Percentiles rank a stretch among this genome's conserved stretches.
Conservation (phyloP, 768 basidiomycete species). For the Naematelia encephala region DNA sequence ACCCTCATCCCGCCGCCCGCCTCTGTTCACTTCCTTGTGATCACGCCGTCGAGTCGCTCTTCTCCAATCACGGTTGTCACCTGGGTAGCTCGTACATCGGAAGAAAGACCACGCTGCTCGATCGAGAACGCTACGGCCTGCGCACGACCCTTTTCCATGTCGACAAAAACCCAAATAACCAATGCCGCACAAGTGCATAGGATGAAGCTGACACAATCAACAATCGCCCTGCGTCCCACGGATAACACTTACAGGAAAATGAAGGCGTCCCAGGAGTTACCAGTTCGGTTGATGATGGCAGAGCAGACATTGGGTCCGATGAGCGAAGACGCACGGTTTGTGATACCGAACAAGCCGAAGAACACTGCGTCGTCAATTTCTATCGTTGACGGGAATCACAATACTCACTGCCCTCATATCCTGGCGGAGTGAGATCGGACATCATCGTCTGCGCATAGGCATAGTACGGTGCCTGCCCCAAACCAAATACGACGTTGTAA, state of each 20-base stretch:
- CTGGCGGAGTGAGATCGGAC: constrained; percentile 66
- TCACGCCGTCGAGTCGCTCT: not conserved
- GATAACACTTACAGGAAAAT: constrained; percentile 59
- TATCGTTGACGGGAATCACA: constrained; percentile 25
- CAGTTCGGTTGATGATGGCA: constrained; percentile 68
- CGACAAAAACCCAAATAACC: constrained; percentile 73
- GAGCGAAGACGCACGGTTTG: constrained; percentile 80
- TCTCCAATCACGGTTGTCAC: constrained; percentile 1
- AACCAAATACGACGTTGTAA: constrained; percentile 67
- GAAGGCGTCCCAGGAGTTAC: constrained; percentile 78
- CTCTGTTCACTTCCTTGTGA: too few relatives aligned
- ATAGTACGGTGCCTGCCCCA: constrained; percentile 75
- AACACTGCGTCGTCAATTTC: constrained; percentile 55
- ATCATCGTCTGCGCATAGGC: constrained; percentile 82
- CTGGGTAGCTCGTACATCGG: constrained; percentile 7
- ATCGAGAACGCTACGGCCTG: constrained; percentile 58
- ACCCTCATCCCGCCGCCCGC: too few relatives aligned
- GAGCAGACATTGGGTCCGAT: constrained; percentile 82
- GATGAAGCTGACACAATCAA: constrained; percentile 55
- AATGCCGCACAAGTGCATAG: constrained; percentile 63
- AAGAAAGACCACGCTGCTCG: constrained; percentile 8
- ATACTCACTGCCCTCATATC: constrained; percentile 57
- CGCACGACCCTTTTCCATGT: constrained; percentile 61
- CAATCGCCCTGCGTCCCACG: not conserved
- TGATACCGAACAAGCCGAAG: constrained; percentile 71